These are phyloP conservation scores for Cladosporium sp. DNA, from an alignment of 2,329 filamentous ascomycete species.

Conservation along the genomic window DNA sequence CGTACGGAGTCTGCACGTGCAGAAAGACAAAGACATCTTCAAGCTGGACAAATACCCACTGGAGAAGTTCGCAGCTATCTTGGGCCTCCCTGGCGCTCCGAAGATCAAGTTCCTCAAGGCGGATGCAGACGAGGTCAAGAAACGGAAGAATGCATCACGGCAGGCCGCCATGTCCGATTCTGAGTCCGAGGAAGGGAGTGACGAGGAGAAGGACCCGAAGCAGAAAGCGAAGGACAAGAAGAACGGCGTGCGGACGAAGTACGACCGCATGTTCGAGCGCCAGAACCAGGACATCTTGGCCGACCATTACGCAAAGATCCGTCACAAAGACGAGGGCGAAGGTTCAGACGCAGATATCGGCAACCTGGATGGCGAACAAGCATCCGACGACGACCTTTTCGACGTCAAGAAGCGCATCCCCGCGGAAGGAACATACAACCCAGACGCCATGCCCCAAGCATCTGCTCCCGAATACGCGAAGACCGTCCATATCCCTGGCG, in stretches of 20 bases:
- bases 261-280: conserved; percentile 96
- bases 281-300: conserved; percentile 93
- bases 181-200: conserved; percentile 55
- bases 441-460: conserved; percentile 15
- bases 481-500: conserved; percentile 59
- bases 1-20: conserved; percentile 73
- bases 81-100: conserved; percentile 85
- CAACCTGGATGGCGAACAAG: conserved; percentile 30
- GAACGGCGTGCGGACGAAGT: conserved; percentile 78
- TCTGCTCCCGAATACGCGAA: conserved; percentile 40
- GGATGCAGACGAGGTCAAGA: conserved; percentile 79
- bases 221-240: conserved; percentile 50
- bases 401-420: conserved; percentile 58
- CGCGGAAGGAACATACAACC: conserved; percentile 47
- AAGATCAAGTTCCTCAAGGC: conserved; percentile 91
- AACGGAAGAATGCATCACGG: conserved; percentile 77
- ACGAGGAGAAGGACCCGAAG: conserved; percentile 48
- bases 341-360: conserved; percentile 50
- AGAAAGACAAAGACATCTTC: conserved; percentile 89
- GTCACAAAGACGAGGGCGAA: conserved; percentile 55
- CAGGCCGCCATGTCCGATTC: conserved; percentile 50
- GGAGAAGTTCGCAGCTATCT: conserved; percentile 75
- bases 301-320: conserved; percentile 85
- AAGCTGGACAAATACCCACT: conserved; percentile 75
- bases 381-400: conserved; percentile 66